A percentile compares a stretch with the other conserved stretches of the same genome.
These are phyloP conservation scores for Chrysanthemum seticuspe DNA, from an alignment of 129 eudicot genomes.

Conservation along the genomic window DNA sequence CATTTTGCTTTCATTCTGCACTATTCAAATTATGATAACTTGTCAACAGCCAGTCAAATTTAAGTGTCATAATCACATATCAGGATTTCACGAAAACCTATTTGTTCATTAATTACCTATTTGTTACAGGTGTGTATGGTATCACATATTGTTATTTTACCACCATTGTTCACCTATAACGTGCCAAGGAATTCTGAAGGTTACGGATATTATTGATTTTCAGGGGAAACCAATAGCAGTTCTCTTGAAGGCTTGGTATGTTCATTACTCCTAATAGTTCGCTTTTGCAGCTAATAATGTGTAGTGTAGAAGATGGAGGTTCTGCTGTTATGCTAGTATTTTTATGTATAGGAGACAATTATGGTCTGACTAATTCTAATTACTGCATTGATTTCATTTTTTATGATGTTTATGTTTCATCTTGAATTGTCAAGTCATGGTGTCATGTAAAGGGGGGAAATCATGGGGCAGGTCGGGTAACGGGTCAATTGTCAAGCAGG, in stretches of 20 bases:
- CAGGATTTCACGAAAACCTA: too few species aligned
- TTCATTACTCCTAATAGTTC: conserved; percentile 2
- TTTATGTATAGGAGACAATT: background rate
- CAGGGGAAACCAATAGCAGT: conserved; percentile 60
- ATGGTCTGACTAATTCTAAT: background rate
- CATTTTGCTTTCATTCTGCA: too few species aligned
- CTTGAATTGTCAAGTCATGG: background rate
- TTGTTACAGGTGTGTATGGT: conserved; percentile 48
- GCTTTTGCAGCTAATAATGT: background rate
- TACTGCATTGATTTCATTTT: background rate
- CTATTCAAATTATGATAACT: too few species aligned
- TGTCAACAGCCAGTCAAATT: too few species aligned
- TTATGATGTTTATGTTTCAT: background rate
- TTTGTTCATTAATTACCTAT: too few species aligned
- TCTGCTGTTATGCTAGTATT: background rate
- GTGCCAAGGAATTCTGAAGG: conserved; percentile 1
- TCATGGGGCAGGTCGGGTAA: too few species aligned
- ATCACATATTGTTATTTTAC: background rate
- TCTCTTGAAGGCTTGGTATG: conserved; percentile 71
- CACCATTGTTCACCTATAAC: background rate
- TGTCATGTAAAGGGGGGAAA: background rate
- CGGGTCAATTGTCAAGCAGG: background rate
- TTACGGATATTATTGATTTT: conserved; percentile 13
- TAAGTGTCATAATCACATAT: too few species aligned
- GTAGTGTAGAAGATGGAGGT: background rate